Evolutionary conservation across 148 eudicot genomes (phyloP).

Genomic region (Rhododendron simsii): DNA sequence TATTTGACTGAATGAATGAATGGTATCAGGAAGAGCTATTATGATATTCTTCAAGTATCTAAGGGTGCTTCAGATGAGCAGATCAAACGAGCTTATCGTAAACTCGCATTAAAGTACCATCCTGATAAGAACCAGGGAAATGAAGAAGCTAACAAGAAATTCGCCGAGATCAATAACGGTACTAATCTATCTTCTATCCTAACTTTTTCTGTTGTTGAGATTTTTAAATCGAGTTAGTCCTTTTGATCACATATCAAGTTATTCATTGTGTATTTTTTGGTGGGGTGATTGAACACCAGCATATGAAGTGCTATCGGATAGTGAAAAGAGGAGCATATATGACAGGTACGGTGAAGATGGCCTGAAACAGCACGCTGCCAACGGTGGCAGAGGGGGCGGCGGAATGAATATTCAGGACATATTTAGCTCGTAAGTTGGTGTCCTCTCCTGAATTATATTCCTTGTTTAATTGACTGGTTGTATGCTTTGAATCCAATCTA

Average conservation of each 20-base stretch:
- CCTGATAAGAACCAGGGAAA: slow-evolving; percentile 97
- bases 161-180: slow-evolving; percentile 93
- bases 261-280: slow-evolving; percentile 3
- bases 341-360: slow-evolving; percentile 98
- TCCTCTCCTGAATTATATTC: not conserved
- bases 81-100: slow-evolving; percentile 87
- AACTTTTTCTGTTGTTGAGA: not conserved
- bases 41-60: slow-evolving; percentile 74
- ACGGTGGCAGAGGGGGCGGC: slow-evolving; percentile 84
- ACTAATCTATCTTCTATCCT: not conserved
- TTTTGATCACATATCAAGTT: not conserved
- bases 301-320: slow-evolving; percentile 86
- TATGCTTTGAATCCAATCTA: not conserved
- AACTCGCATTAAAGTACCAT: slow-evolving; percentile 92
- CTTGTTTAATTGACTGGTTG: not conserved
- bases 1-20: not conserved
- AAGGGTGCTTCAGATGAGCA: slow-evolving; percentile 89
- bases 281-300: slow-evolving; percentile 41
- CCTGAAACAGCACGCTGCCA: slow-evolving; percentile 76
- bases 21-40: slow-evolving; percentile 73
- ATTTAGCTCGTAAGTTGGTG: slow-evolving; percentile 71
- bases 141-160: slow-evolving; percentile 89
- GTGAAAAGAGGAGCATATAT: slow-evolving; percentile 85
- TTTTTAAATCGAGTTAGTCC: not conserved
- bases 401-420: slow-evolving; percentile 89